These are phyloP conservation scores for Myxozyma monticola DNA, from an alignment of 805 yeast species.

Conservation along the genomic window DNA sequence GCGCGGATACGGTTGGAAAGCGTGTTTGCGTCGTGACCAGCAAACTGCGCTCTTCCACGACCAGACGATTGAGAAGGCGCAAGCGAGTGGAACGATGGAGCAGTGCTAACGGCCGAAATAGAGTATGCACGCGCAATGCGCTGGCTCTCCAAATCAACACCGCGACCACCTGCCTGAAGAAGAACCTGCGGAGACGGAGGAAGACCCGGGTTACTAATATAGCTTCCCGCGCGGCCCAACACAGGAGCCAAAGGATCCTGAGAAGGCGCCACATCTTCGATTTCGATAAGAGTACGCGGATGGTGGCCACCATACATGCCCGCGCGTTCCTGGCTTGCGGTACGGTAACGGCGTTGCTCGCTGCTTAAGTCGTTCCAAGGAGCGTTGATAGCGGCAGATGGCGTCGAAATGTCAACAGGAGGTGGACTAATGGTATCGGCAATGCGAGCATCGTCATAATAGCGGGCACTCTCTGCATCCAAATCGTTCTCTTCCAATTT, in stretches of 20 bases:
- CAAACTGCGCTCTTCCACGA: neutral
- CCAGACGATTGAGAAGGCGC: slow-evolving; percentile 2
- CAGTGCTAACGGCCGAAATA: slow-evolving; percentile 6
- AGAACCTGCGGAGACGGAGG: slow-evolving; percentile 22
- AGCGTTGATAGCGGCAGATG: slow-evolving; percentile 1
- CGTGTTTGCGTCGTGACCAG: slow-evolving; percentile 9
- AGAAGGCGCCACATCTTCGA: slow-evolving; percentile 19
- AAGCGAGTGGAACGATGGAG: slow-evolving; percentile 9
- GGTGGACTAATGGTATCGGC: slow-evolving; percentile 5
- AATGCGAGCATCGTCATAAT: slow-evolving; percentile 6
- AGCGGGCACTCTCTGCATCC: slow-evolving; percentile 3
- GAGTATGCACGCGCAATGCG: neutral
- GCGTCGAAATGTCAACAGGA: neutral
- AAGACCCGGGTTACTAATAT: slow-evolving; percentile 15
- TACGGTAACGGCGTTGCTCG: slow-evolving; percentile 10
- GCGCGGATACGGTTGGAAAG: slow-evolving; percentile 13
- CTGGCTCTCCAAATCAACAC: neutral
- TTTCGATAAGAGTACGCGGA: slow-evolving; percentile 7
- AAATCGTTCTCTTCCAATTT: slow-evolving; percentile 12
- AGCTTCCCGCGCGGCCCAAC: slow-evolving; percentile 8
- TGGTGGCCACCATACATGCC: slow-evolving; percentile 14
- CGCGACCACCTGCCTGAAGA: slow-evolving; percentile 7
- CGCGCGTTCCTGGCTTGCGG: slow-evolving; percentile 14
- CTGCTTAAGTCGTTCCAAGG: slow-evolving; percentile 11
- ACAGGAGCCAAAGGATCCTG: slow-evolving; percentile 18